Evolutionary conservation across 495 filamentous ascomycete genomes (phyloP), one percentile per base, ranked within the genome.

Genomic region (Pyrenula massariospora): DNA sequence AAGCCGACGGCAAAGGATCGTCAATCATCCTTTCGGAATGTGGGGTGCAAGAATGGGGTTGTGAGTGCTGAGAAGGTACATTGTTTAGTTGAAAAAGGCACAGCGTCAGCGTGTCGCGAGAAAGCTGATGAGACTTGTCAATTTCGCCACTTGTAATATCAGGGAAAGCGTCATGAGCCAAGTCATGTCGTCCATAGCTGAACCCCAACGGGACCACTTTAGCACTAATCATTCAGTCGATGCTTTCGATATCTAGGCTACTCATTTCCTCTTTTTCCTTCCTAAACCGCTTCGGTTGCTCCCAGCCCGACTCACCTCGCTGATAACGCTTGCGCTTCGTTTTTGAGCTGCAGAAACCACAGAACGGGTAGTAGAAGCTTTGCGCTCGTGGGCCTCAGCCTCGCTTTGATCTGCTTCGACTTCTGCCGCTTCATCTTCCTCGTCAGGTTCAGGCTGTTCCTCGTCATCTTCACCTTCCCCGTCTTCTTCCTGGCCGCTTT

Each of bases 241-340:
- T n/a, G n/a, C n/a, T n/a, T n/a, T n/a, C n/a, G n/a, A n/a, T n/a
- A 42, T 42, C 31, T 42, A 8, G 31, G 5, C 31, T 42, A 42
- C 5, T 42, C 15, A 42, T 42, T 42, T 52, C 8, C 50, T 5
- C 19, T 52, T 52, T 19, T 52, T 52, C 19, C 50, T 20, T 21
- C 50, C 50, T 19, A 52, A 5, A 10, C 8, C 50, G 22, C 50
- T 52, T 19, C 50, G n/a, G 20, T 52, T 52, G 22, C 50, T 52
- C 20, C 50, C 50, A 20, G 50, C 50, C 8, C 19, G 50, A 20
- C 63, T 66, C 8, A 58, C 59, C 51, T 50, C 31, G 25, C 62
- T 64, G 5, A 64, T 62, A 10, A 64, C 56, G 23, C 63, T 66
- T n/a, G 63, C 63, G 25, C 62, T 64, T 12, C 63, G 59, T 52